Evolutionary conservation across 495 filamentous ascomycete genomes (phyloP), one percentile per base, ranked within the genome.

Genomic region (Choiromyces venosus): DNA sequence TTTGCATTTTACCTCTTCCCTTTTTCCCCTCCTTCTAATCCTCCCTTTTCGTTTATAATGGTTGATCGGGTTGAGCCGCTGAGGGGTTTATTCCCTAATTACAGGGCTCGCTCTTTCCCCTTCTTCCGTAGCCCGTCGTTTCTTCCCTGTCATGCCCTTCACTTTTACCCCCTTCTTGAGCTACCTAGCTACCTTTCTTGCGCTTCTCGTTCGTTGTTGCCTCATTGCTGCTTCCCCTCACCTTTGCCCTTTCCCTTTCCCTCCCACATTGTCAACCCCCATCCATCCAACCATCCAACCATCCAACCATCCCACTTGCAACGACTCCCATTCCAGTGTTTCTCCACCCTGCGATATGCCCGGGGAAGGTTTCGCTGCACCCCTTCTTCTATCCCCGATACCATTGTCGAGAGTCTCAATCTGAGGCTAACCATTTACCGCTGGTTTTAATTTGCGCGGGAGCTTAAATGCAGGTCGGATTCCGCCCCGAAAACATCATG

Each of bases 401-500:
- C 67, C 61, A 39, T 64, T 76, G 19, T 46, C 42, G 46, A 77
- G 37, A 56, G 61, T 40, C 69, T 73, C 74, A 77, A 77, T 79
- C 68, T 72, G 72, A 79, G 61, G 69, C 78, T 80, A 69, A 80
- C 71, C 44, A 38, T 21, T 36, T 66, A 75, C 76, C 44, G 44
- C 66, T 79, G 68, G 40, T 70, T n/a, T 61, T 76, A 66, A 52
- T 77, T 77, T 76, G 35, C 66, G 40, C 36, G 69, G 46, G 75
- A 69, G 76, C 69, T 75, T 39, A 70, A 71, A 79, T 80, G 70
- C 79, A 81, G 79, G 79, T 81, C 65, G 79, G 79, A 79, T 80
- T 78, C 70, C 74, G 79, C 74, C 74, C 79, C 67, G 79, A 80
- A 68, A 81, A 81, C 79, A 81, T 81, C 73, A 81, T 81, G 79